Percentiles rank a stretch among this genome's conserved stretches.
phyloP scores from a whole-genome alignment of 176 grass and related monocot species.

The Avena insularis region DNA sequence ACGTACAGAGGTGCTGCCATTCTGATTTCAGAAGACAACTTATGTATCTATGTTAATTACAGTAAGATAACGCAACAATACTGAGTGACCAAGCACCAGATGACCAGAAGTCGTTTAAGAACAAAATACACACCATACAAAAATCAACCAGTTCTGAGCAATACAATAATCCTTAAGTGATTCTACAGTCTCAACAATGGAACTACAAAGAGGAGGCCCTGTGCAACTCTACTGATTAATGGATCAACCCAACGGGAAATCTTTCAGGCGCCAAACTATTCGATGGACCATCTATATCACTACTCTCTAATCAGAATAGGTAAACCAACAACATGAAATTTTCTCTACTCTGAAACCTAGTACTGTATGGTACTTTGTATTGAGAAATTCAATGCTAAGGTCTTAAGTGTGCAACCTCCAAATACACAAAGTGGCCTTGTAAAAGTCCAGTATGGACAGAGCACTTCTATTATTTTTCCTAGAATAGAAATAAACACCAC shows the following conservation, averaged over 20 bases:
- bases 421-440: neutral
- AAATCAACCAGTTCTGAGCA: neutral
- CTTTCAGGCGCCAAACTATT: neutral
- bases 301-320: neutral
- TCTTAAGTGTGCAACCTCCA: neutral
- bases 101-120: constrained; percentile 7
- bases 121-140: neutral
- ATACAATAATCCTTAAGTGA: neutral
- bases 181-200: neutral
- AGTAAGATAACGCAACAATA: neutral
- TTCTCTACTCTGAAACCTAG: constrained; percentile 26
- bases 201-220: constrained; percentile 1
- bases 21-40: neutral
- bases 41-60: neutral
- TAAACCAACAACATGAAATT: neutral
- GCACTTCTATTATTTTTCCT: neutral
- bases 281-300: constrained; percentile 22
- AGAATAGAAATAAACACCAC: neutral
- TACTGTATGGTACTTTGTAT: neutral
- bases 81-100: neutral
- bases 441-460: neutral
- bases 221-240: constrained; percentile 11
- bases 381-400: constrained; percentile 18
- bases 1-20: neutral
- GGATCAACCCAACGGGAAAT: neutral